phyloP scores from a whole-genome alignment of 1,284 basidiomycete species.

The Trametes versicolor region DNA sequence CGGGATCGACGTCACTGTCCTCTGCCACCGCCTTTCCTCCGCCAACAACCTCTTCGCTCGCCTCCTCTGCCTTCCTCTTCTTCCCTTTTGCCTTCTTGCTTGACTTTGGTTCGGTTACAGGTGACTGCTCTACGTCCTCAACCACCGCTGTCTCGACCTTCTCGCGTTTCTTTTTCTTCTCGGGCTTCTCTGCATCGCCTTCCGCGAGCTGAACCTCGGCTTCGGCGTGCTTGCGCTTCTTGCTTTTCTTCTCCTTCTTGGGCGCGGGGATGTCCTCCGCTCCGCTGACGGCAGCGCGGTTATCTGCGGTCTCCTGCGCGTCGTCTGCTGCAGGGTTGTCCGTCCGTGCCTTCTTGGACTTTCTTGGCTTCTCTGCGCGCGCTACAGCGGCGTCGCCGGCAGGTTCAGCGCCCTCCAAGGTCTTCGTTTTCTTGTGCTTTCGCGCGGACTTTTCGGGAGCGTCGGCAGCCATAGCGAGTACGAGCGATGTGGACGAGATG shows the following conservation, averaged over 20 bases:
- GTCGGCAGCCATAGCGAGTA: constrained; percentile 16
- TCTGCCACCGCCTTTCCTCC: constrained; percentile 11
- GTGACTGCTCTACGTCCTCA: constrained; percentile 26
- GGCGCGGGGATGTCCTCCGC: constrained; percentile 2
- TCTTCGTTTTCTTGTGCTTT: constrained; percentile 29
- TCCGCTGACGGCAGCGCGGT: not conserved
- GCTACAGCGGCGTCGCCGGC: not conserved
- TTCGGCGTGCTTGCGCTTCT: constrained; percentile 29
- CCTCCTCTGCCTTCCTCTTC: constrained; percentile 26
- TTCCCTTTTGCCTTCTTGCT: constrained; percentile 39
- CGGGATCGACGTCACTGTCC: constrained; percentile 10
- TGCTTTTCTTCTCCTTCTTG: constrained; percentile 27
- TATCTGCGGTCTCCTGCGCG: not conserved
- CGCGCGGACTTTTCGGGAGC: constrained; percentile 19
- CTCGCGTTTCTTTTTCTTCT: constrained; percentile 38
- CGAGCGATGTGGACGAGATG: not conserved
- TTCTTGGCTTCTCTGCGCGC: constrained; percentile 19
- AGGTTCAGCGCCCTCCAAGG: not conserved
- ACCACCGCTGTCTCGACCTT: constrained; percentile 24
- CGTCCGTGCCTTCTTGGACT: constrained; percentile 26
- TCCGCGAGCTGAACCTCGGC: constrained; percentile 8
- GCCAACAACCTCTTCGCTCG: not conserved
- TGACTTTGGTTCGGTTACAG: constrained; percentile 21
- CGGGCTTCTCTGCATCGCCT: constrained; percentile 10
- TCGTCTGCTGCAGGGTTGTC: constrained; percentile 6